Percentiles rank a stretch among this genome's conserved stretches.
Conservation (phyloP, 2,329 filamentous ascomycete genomes). For the Pseudodiploospora longispora region DNA sequence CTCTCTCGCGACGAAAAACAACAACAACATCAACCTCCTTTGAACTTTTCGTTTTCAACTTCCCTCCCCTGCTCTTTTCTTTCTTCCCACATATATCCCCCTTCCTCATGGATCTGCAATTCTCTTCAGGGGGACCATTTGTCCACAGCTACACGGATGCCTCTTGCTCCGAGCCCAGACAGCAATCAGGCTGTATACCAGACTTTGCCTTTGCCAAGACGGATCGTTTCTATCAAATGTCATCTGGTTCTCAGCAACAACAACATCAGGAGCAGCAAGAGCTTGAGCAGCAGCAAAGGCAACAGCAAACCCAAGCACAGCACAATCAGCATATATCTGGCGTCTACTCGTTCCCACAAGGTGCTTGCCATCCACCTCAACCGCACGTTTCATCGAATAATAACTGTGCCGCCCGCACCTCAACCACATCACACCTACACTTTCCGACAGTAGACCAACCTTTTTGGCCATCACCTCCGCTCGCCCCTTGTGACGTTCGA, state of each 20-base stretch:
- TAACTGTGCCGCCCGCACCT: slow-evolving; percentile 6
- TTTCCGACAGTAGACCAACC: slow-evolving; percentile 13
- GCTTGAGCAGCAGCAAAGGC: slow-evolving; percentile 8
- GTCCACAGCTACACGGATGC: slow-evolving; percentile 24
- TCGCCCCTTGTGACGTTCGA: slow-evolving; percentile 29
- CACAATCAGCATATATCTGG: slow-evolving; percentile 14
- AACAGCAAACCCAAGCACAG: no score
- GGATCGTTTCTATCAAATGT: slow-evolving; percentile 16
- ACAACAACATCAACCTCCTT: background rate
- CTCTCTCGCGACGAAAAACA: no score
- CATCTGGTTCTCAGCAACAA: slow-evolving; percentile 13
- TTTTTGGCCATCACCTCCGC: slow-evolving; percentile 29
- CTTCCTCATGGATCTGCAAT: slow-evolving; percentile 19
- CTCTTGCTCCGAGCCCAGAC: slow-evolving; percentile 15
- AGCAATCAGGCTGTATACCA: slow-evolving; percentile 20
- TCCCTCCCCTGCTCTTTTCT: background rate
- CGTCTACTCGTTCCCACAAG: slow-evolving; percentile 12
- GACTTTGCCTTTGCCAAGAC: slow-evolving; percentile 19
- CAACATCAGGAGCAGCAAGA: background rate
- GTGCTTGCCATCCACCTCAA: slow-evolving; percentile 6
- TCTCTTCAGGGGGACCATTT: slow-evolving; percentile 19
- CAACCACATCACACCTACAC: slow-evolving; percentile 3
- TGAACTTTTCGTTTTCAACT: background rate
- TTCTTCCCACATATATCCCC: background rate
- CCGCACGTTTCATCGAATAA: slow-evolving; percentile 8